phyloP scores from a whole-genome alignment of 2,329 filamentous ascomycete species.

The Monosporascus sp. region DNA sequence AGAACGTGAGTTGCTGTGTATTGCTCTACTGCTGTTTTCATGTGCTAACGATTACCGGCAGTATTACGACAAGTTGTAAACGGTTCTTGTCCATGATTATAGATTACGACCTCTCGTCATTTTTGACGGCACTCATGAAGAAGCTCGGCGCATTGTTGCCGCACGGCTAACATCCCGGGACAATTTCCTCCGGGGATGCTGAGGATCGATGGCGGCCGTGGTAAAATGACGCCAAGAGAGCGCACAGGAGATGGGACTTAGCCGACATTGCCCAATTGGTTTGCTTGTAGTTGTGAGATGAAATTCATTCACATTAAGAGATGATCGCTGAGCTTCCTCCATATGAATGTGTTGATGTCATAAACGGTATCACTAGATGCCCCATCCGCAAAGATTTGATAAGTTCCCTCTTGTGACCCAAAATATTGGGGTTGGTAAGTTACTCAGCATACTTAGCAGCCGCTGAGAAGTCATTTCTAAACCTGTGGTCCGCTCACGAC shows the following conservation, averaged over 20 bases:
- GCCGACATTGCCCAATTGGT: slow-evolving; percentile 22
- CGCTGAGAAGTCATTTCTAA: no score
- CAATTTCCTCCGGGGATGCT: slow-evolving; percentile 19
- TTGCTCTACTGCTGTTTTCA: background rate
- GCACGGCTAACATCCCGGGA: slow-evolving; percentile 19
- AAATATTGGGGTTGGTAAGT: no score
- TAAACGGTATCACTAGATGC: no score
- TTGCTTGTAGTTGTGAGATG: slow-evolving; percentile 26
- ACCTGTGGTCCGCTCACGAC: no score
- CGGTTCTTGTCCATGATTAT: slow-evolving; percentile 38
- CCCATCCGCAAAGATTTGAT: no score
- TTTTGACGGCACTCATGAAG: slow-evolving; percentile 37
- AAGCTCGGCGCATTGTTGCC: slow-evolving; percentile 26
- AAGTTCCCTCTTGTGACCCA: no score
- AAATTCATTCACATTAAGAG: slow-evolving; percentile 23
- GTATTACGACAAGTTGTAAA: slow-evolving; percentile 99
- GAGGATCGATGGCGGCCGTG: slow-evolving; percentile 24
- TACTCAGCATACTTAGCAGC: no score
- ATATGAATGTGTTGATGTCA: no score
- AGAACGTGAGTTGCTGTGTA: slow-evolving; percentile 70
- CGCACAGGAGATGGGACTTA: slow-evolving; percentile 21
- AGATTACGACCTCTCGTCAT: slow-evolving; percentile 41
- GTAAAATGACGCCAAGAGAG: slow-evolving; percentile 28
- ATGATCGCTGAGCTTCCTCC: background rate
- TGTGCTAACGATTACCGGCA: slow-evolving; percentile 44